phyloP scores from a whole-genome alignment of 352 stramenopile genomes.

The Phytopythium litorale region DNA sequence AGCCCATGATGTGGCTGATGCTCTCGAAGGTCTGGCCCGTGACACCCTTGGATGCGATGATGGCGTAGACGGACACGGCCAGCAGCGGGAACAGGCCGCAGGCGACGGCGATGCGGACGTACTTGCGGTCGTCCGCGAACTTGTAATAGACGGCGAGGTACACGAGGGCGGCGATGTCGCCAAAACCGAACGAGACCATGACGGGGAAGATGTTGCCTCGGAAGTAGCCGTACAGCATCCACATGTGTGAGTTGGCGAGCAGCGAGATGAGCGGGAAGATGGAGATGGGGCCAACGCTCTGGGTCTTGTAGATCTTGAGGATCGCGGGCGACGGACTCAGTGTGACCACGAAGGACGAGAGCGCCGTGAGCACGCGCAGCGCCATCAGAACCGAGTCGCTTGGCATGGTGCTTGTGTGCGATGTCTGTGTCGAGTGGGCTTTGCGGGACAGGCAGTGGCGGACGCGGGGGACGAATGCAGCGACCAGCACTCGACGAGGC shows the following conservation, averaged over 20 bases:
- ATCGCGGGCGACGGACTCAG: slow-evolving; percentile 33
- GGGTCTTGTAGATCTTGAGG: slow-evolving; percentile 32
- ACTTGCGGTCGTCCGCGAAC: slow-evolving; percentile 32
- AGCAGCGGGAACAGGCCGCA: slow-evolving; percentile 16
- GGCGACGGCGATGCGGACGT: slow-evolving; percentile 29
- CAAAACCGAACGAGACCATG: slow-evolving; percentile 43
- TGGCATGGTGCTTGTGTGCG: background rate
- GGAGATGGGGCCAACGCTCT: slow-evolving; percentile 28
- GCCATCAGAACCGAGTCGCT: slow-evolving; percentile 7
- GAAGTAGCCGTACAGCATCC: slow-evolving; percentile 48
- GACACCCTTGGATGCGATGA: slow-evolving; percentile 30
- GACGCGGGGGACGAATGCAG: background rate
- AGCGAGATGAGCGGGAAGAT: slow-evolving; percentile 36
- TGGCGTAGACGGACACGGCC: slow-evolving; percentile 32
- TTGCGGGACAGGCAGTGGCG: background rate
- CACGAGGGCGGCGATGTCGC: slow-evolving; percentile 27
- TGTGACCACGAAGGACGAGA: slow-evolving; percentile 32
- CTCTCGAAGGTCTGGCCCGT: slow-evolving; percentile 25
- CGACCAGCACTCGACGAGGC: slow-evolving; percentile 5
- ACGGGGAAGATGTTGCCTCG: slow-evolving; percentile 43
- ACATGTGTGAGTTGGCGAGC: slow-evolving; percentile 37
- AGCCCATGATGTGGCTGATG: slow-evolving; percentile 27
- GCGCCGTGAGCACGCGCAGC: slow-evolving; percentile 20
- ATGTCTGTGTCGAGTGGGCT: background rate
- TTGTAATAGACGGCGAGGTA: slow-evolving; percentile 56